Base-by-base conservation (phyloP, 345 rosid genomes). In the Gossypium bickii region DNA sequence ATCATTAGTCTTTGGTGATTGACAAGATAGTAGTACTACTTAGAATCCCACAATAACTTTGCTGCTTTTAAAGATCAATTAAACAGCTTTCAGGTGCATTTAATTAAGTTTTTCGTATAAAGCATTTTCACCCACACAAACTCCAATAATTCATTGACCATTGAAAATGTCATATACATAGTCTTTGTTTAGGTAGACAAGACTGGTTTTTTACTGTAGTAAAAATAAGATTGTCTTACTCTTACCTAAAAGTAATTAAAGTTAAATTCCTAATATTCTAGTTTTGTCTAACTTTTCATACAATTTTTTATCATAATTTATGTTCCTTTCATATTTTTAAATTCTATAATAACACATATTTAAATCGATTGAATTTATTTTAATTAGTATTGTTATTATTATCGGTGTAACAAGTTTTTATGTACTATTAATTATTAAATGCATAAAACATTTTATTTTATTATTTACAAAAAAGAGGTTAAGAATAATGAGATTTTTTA, bases 1-100 rank as follows among this genome's bases (percentile, higher is more conserved):
- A 69, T 69, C 72, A 69, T 51, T 68, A 27, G 59, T 49, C 9
- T 49, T 34, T 68, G 58, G 72, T 68, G 45, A 16, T 49, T 16
- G 59, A 27, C 16, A 10, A 49, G 59, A 69, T 9, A 27, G 22
- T 15, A 16, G 7, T 24, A 67, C 55, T 7, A 45, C 12, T 45
- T 16, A 15, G 34, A 58, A 58, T 12, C 38, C 41, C 41, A 13
- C 64, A 25, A 59, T 3, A 60, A 25, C 15, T 60, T 60, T 60
- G 43, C 65, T 6, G 27, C 29, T 13, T 0, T 12, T 12, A 60
- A 47, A 15, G 22, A 55, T 17, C 8, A 55, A 55, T 55, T 55
- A 55, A 55, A 55, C 1, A 9, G 41, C 18, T 8, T 60, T 60
- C 27, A 0, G 22, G 47, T n/a, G 7, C 29, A 12, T 56, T 5